phyloP scores from a whole-genome alignment of 305 asterid species.

The Lippia alba region DNA sequence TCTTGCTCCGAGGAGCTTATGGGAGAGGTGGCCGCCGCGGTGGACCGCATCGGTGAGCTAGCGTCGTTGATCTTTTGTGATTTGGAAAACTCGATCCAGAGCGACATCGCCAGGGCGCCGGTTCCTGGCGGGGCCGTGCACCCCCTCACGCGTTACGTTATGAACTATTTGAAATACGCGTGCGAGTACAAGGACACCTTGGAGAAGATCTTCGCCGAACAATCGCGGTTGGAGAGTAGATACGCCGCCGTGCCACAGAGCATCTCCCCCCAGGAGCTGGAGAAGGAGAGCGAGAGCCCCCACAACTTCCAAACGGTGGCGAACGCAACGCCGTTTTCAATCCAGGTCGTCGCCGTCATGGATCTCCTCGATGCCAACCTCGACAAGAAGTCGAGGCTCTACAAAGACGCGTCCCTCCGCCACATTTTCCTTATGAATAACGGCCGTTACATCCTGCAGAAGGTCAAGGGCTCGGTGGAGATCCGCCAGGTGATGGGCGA shows the following conservation, averaged over 20 bases:
- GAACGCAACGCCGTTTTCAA: constrained; percentile 50
- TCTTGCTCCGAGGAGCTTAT: constrained; percentile 46
- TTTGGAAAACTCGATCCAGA: constrained; percentile 69
- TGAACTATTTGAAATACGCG: constrained; percentile 71
- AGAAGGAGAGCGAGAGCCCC: constrained; percentile 52
- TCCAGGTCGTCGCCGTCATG: constrained; percentile 60
- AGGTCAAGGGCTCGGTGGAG: constrained; percentile 65
- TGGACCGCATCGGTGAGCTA: constrained; percentile 62
- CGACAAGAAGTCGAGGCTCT: constrained; percentile 57
- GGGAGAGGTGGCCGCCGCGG: constrained; percentile 54
- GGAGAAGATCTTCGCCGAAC: constrained; percentile 55
- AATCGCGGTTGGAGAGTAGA: constrained; percentile 29
- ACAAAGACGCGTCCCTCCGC: constrained; percentile 64
- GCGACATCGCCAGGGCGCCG: constrained; percentile 55
- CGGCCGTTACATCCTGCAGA: constrained; percentile 76
- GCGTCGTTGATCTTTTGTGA: constrained; percentile 64
- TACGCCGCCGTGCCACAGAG: constrained; percentile 7
- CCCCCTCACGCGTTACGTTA: constrained; percentile 83
- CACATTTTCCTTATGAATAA: constrained; percentile 80
- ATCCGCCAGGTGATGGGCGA: constrained; percentile 74
- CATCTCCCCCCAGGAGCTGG: constrained; percentile 20
- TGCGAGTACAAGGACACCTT: constrained; percentile 69
- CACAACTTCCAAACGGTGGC: constrained; percentile 45
- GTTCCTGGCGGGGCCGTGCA: constrained; percentile 95
- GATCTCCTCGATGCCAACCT: constrained; percentile 65